phyloP scores from a whole-genome alignment of 2,329 filamentous ascomycete species.

The Proliferodiscus dingleyae region DNA sequence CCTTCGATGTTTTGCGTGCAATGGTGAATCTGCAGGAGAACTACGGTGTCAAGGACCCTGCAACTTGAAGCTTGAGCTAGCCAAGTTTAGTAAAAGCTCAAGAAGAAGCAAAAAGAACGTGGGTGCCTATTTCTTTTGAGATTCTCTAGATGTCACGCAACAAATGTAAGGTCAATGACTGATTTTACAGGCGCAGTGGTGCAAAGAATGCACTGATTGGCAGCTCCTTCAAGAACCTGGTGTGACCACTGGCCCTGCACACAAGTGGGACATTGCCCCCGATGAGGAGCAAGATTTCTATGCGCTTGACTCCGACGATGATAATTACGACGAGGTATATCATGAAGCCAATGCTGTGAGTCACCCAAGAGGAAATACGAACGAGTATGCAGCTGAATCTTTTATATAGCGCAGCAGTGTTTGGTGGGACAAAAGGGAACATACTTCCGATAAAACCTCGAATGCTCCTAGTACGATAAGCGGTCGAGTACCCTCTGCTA shows the following conservation, averaged over 20 bases:
- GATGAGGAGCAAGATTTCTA: conserved; percentile 12
- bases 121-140: background rate
- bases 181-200: conserved; percentile 34
- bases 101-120: conserved; percentile 34
- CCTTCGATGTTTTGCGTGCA: conserved; percentile 40
- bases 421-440: no score
- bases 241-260: conserved; percentile 14
- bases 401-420: no score
- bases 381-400: no score
- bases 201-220: conserved; percentile 30
- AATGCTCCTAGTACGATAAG: no score
- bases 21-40: conserved; percentile 39
- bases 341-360: background rate
- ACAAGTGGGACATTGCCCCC: conserved; percentile 12
- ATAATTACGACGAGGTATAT: background rate
- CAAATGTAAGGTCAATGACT: background rate
- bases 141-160: background rate
- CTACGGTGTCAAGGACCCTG: conserved; percentile 43
- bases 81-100: conserved; percentile 42
- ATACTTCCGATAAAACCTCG: no score
- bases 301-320: background rate
- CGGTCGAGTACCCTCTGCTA: no score
- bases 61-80: conserved; percentile 38
- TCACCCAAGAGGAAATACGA: no score
- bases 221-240: conserved; percentile 18